phyloP scores from a whole-genome alignment of 768 basidiomycete species.

The Amanita jacksonii region DNA sequence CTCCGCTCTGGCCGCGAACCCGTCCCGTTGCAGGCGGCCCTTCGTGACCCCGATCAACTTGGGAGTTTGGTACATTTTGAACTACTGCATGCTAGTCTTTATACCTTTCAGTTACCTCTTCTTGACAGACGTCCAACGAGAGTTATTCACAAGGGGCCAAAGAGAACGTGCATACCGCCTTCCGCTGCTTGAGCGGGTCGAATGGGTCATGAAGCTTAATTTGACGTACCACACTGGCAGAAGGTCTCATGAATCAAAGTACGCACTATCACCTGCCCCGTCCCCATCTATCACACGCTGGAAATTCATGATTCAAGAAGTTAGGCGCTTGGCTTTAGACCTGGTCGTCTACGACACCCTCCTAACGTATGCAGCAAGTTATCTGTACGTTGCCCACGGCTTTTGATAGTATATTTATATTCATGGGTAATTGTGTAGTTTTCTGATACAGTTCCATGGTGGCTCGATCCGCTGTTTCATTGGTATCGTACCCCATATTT shows the following conservation, averaged over 20 bases:
- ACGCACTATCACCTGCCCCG: slow-evolving; percentile 12
- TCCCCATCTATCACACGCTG: slow-evolving; percentile 14
- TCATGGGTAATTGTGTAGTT: too few relatives aligned
- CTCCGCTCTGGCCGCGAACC: slow-evolving; percentile 6
- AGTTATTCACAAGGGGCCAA: slow-evolving; percentile 4
- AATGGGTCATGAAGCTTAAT: slow-evolving; percentile 22
- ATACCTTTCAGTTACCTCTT: slow-evolving; percentile 9
- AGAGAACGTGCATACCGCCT: slow-evolving; percentile 1
- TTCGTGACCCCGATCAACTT: slow-evolving; percentile 9
- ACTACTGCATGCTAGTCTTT: background rate
- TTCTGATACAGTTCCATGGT: too few relatives aligned
- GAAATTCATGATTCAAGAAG: slow-evolving; percentile 15
- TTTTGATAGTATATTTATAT: too few relatives aligned
- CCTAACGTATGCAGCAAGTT: slow-evolving; percentile 10
- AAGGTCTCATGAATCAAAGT: slow-evolving; percentile 22
- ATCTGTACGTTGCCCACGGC: too few relatives aligned
- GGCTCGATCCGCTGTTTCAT: too few relatives aligned
- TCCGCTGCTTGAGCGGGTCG: slow-evolving; percentile 12
- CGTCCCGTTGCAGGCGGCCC: slow-evolving; percentile 10
- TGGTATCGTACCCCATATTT: too few relatives aligned
- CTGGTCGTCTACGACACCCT: slow-evolving; percentile 15
- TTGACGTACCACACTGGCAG: slow-evolving; percentile 23
- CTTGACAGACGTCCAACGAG: slow-evolving; percentile 9
- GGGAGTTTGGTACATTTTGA: slow-evolving; percentile 9
- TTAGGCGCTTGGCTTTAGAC: slow-evolving; percentile 10